A percentile compares a stretch with the other conserved stretches of the same genome.
phyloP scores from a whole-genome alignment of 2,329 filamentous ascomycete species.

The Macroventuria anomochaeta region DNA sequence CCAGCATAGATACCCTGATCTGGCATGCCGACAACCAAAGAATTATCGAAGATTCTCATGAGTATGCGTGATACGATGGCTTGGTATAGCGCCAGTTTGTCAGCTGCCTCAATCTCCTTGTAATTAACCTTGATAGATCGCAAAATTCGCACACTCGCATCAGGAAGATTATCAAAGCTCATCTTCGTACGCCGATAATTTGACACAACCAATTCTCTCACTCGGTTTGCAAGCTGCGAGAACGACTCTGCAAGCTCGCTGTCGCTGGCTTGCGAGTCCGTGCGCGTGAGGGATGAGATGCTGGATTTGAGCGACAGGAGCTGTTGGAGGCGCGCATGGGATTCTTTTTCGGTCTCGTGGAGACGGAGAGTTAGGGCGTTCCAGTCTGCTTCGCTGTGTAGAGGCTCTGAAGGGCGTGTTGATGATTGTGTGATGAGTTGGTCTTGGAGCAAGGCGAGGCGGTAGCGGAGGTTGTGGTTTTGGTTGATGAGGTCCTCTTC shows the following conservation, averaged over 20 bases:
- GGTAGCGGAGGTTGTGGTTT: slow-evolving; percentile 33
- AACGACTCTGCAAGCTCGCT: slow-evolving; percentile 70
- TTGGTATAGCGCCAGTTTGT: slow-evolving; percentile 45
- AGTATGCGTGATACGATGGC: slow-evolving; percentile 34
- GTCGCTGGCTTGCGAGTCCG: slow-evolving; percentile 68
- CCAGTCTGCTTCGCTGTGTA: slow-evolving; percentile 30
- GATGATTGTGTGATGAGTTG: slow-evolving; percentile 26
- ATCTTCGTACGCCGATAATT: slow-evolving; percentile 70
- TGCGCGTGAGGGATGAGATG: slow-evolving; percentile 70
- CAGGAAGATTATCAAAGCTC: slow-evolving; percentile 24
- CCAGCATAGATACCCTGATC: slow-evolving; percentile 25
- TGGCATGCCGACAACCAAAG: slow-evolving; percentile 36
- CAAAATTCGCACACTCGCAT: slow-evolving; percentile 26
- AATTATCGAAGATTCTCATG: slow-evolving; percentile 40
- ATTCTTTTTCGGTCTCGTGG: slow-evolving; percentile 61
- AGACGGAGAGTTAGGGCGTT: slow-evolving; percentile 38
- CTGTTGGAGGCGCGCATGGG: slow-evolving; percentile 63
- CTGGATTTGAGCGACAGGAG: slow-evolving; percentile 73
- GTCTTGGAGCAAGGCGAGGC: slow-evolving; percentile 35
- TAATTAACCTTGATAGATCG: slow-evolving; percentile 27
- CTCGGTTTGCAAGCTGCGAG: slow-evolving; percentile 67
- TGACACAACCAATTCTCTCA: slow-evolving; percentile 77
- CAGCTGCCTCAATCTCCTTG: slow-evolving; percentile 16
- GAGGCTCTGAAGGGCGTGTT: slow-evolving; percentile 12
- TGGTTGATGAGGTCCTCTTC: slow-evolving; percentile 29